Conservation (phyloP, 305 asterid species). For the Fraxinus baroniana region DNA sequence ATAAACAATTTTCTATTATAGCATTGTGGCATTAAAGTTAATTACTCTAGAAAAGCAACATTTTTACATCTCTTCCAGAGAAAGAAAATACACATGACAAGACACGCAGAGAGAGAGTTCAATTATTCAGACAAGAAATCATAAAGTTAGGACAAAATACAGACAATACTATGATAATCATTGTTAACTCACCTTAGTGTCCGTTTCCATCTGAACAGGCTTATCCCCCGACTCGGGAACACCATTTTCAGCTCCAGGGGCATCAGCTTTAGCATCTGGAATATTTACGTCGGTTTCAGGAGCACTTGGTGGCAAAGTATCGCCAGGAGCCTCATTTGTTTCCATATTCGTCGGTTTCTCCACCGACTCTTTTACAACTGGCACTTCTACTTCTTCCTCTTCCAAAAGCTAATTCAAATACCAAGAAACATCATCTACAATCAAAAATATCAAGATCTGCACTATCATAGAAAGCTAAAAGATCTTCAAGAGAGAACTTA, state of each 20-base stretch:
- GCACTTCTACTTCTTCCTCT: conserved; percentile 78
- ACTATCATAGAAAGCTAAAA: not conserved
- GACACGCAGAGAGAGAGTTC: not conserved
- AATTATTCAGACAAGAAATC: too few relatives aligned
- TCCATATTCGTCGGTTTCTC: conserved; percentile 75
- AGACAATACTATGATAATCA: not conserved
- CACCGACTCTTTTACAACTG: conserved; percentile 49
- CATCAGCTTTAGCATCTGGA: conserved; percentile 63
- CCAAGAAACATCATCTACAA: not conserved
- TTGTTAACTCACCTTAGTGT: conserved; percentile 52
- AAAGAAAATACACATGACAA: not conserved
- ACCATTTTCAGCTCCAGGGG: conserved; percentile 65
- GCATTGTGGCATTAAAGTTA: not conserved
- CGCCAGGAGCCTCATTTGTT: conserved; percentile 54
- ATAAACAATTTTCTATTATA: not conserved
- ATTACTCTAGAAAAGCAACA: not conserved
- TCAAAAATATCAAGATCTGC: not conserved
- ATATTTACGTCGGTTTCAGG: conserved; percentile 66
- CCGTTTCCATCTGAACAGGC: conserved; percentile 76
- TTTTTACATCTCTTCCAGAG: not conserved
- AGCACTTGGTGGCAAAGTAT: conserved; percentile 41
- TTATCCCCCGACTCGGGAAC: conserved; percentile 63
- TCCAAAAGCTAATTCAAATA: conserved; percentile 61
- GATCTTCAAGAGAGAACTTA: conserved; percentile 27
- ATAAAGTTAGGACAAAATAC: not conserved